Evolutionary conservation across 139 green algal species (phyloP), one percentile per base, ranked within the genome.

Genomic region (Spirogloea muscicola): DNA sequence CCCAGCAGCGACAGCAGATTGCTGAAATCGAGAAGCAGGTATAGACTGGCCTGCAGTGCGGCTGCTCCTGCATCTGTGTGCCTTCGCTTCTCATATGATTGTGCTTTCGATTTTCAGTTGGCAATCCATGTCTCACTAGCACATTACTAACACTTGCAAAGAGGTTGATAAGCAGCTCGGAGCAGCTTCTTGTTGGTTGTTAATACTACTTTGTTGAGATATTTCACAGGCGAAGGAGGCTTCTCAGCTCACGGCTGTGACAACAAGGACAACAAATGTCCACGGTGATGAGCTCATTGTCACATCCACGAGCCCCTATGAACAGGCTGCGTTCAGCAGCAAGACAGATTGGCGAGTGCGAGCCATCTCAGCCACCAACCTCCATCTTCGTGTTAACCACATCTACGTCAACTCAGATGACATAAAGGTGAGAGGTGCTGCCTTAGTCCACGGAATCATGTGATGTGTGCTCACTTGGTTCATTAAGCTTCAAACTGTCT

Each of bases 301-400:
- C 25, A 98, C 95, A 18, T 97, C 94, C 59, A 96, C 91, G 43
- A 91, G 83, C 38, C 92, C 95, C 0, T 99, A 99, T 83, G 95
- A 99, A 87, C 91, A 96, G 88, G 80, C 88, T 1, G 87, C 89
- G 2, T 98, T 97, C 79, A 91, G 88, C 44, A 89, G 68, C 76
- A 98, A 97, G 85, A 98, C 94, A 0, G 95, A 99, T 88, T 99
- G 95, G 95, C 88, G 95, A 25, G 91, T 99, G 72, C 90, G 95
- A 10, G 95, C 95, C 36, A 97, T 99, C 83, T 90, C 77, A 31
- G 91, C 93, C 0, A 87, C 92, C 74, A 99, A 99, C 85, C 86
- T 99, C 76, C 94, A 98, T 86, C 86, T 99, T 80, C 90, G 95
- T 33, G 94, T 98, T 49, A 96, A 96, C 72, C 95, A 98, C 91